Evolutionary conservation across 306 rosid genomes (phyloP), one percentile per base, ranked within the genome.

Genomic region (Cicer judaicum): DNA sequence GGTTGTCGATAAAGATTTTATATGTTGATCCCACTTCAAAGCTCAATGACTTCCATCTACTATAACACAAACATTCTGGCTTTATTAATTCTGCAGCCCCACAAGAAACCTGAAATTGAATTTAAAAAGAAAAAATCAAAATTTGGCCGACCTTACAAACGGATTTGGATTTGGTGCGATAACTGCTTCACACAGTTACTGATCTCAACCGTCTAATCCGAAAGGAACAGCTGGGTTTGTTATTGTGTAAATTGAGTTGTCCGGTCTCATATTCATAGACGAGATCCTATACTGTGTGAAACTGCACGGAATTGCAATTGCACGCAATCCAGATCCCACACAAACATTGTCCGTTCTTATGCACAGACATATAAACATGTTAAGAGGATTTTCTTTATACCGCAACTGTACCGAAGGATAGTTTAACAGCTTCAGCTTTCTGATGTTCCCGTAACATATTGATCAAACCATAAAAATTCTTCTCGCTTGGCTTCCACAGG

Each of bases 391-490:
- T 41, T 15, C 15, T 41, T 29, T 15, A 16, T 64, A 64, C 52
- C 70, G 12, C 52, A 42, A 39, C 48, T 64, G 69, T 64, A 14
- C 69, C 16, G 50, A 64, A 64, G 69, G 69, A 64, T 64, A 64
- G 49, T 64, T 48, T 79, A 65, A 71, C 87, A 49, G 73, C 84
- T 71, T 77, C 84, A 61, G 73, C 64, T 56, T 70, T 54, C 48
- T 64, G 75, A 36, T 7, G 48, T 80, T 80, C 82, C 62, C 72
- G 78, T 62, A 47, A 40, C 82, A 84, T 66, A 48, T 73, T 68
- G 78, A 84, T 56, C 72, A 80, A 68, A 68, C 87, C 85, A 84
- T 84, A 85, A 29, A 46, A 68, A 34, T 61, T 55, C 75, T 62
- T 60, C 53, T 40, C 78, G 8, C 49, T 47, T 21, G 52, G 71